These are phyloP conservation scores for Sporothrix brunneoviolacea DNA, from an alignment of 2,329 filamentous ascomycete species.

Conservation along the genomic window DNA sequence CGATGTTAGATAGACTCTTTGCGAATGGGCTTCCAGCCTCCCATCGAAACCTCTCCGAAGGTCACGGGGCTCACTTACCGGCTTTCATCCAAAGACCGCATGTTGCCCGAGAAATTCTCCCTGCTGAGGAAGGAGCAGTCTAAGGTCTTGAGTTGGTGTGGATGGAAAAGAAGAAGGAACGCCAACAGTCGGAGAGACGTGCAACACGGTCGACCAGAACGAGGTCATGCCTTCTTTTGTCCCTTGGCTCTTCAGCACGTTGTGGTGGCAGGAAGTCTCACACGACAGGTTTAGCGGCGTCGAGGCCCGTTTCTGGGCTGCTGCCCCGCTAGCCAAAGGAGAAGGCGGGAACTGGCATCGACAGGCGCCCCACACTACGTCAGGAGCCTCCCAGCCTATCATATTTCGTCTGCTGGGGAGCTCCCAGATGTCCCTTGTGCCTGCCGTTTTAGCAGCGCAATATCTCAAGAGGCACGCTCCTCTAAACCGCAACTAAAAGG, in stretches of 20 bases:
- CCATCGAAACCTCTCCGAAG: too few species aligned
- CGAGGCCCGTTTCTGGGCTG: not conserved
- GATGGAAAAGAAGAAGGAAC: not conserved
- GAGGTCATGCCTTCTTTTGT: not conserved
- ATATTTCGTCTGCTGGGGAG: not conserved
- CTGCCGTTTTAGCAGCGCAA: not conserved
- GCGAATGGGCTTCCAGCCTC: too few species aligned
- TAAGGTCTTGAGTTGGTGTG: not conserved
- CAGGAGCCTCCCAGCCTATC: conserved; percentile 2
- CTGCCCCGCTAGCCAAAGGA: conserved; percentile 4
- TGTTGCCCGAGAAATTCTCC: conserved; percentile 22
- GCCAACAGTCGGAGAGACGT: not conserved
- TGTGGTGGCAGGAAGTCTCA: not conserved
- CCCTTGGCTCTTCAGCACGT: not conserved
- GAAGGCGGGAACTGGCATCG: not conserved
- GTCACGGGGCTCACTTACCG: conserved; percentile 31
- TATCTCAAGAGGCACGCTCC: too few species aligned
- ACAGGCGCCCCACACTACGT: conserved; percentile 1
- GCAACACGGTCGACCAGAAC: not conserved
- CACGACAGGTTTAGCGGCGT: conserved; percentile 13
- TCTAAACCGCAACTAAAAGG: too few species aligned
- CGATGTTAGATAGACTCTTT: not conserved
- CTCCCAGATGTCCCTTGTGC: not conserved
- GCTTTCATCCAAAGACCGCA: conserved; percentile 49
- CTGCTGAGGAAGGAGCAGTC: not conserved